Evolutionary conservation across 2,329 filamentous ascomycete species (phyloP).

Genomic region (Metarhizium rileyi): DNA sequence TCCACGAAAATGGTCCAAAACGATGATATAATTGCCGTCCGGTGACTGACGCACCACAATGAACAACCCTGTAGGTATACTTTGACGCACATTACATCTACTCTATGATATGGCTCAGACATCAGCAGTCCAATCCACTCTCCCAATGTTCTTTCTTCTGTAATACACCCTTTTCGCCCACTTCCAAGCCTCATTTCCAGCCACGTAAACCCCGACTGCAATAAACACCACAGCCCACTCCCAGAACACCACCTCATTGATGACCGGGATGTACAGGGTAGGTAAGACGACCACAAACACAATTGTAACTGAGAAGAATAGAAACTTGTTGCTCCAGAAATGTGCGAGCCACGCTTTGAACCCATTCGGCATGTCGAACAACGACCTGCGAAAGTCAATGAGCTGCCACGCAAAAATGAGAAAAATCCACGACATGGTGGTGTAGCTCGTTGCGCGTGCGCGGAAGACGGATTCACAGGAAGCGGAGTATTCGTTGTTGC

Average conservation of each 20-base stretch:
- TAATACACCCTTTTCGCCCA: constrained; percentile 52
- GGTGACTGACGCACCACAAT: too few species aligned
- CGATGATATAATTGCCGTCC: too few species aligned
- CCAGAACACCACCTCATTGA: constrained; percentile 59
- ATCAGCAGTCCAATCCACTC: not conserved
- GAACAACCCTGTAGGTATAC: too few species aligned
- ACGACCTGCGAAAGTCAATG: constrained; percentile 52
- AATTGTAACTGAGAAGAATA: constrained; percentile 38
- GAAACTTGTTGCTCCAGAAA: constrained; percentile 45
- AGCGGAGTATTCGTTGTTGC: constrained; percentile 42
- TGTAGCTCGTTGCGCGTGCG: constrained; percentile 57
- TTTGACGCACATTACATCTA: not conserved
- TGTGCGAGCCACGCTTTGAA: constrained; percentile 45
- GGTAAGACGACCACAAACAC: constrained; percentile 50
- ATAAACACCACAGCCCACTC: constrained; percentile 62
- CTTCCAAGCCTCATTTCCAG: constrained; percentile 57
- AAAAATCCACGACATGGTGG: constrained; percentile 58
- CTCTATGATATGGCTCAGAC: not conserved
- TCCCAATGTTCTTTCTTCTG: constrained; percentile 16
- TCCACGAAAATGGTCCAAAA: too few species aligned
- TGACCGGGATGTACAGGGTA: constrained; percentile 56
- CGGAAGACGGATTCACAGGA: constrained; percentile 50
- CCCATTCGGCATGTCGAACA: constrained; percentile 44
- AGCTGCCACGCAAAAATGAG: constrained; percentile 63
- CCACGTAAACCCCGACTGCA: constrained; percentile 50